These are phyloP conservation scores for Hypoxylon cercidicola DNA, from an alignment of 495 filamentous ascomycete genomes.

Conservation along the genomic window DNA sequence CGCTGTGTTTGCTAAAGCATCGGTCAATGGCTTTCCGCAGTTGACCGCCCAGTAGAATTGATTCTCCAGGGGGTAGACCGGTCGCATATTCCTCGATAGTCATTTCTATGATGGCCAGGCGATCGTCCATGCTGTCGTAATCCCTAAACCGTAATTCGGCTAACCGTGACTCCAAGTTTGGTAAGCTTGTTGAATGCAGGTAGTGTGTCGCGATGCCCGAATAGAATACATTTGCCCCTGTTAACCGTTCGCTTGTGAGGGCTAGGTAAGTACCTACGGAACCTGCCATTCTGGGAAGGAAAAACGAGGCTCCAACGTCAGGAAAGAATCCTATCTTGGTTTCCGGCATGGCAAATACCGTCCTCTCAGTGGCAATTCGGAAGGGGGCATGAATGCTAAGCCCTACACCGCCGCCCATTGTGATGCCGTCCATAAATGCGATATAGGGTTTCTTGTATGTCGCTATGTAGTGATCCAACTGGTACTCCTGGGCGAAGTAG, in stretches of 20 bases:
- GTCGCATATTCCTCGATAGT: slow-evolving; percentile 93
- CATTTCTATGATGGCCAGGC: slow-evolving; percentile 76
- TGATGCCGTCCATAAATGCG: slow-evolving; percentile 96
- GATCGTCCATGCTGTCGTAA: slow-evolving; percentile 65
- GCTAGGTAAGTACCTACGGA: slow-evolving; percentile 87
- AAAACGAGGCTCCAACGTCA: slow-evolving; percentile 95
- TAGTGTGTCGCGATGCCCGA: slow-evolving; percentile 93
- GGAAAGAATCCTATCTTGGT: slow-evolving; percentile 98
- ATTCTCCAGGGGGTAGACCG: slow-evolving; percentile 77
- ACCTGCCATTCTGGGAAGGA: slow-evolving; percentile 89
- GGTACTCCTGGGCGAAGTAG: slow-evolving; percentile 93
- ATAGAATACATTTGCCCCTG: slow-evolving; percentile 84
- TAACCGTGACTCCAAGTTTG: slow-evolving; percentile 82
- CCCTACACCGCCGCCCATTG: slow-evolving; percentile 97
- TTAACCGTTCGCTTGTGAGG: slow-evolving; percentile 82
- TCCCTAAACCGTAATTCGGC: slow-evolving; percentile 90
- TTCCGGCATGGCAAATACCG: slow-evolving; percentile 97
- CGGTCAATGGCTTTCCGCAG: slow-evolving; percentile 84
- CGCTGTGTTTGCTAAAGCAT: slow-evolving; percentile 73
- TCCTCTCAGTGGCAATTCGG: slow-evolving; percentile 94
- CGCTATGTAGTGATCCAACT: slow-evolving; percentile 93
- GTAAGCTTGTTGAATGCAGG: slow-evolving; percentile 85
- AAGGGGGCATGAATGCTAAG: slow-evolving; percentile 94
- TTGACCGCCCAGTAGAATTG: slow-evolving; percentile 69
- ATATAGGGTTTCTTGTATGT: slow-evolving; percentile 93